Conservation (phyloP, 2,329 filamentous ascomycete genomes). For the Claviceps fusiformis region DNA sequence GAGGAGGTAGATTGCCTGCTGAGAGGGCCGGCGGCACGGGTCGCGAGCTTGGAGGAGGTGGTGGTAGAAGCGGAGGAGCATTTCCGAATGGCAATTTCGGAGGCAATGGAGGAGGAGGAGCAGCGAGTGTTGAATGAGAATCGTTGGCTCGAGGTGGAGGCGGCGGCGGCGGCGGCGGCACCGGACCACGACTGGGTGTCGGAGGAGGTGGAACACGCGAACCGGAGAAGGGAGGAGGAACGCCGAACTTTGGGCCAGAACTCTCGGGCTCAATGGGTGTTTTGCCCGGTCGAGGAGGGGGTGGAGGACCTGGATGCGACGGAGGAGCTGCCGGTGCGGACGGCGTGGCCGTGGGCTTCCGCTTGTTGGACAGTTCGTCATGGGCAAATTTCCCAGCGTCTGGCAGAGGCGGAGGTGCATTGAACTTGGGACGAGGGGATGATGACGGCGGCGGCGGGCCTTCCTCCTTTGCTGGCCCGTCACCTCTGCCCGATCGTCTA, state of each 20-base stretch:
- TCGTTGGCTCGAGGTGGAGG: slow-evolving; percentile 37
- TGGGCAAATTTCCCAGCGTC: slow-evolving; percentile 81
- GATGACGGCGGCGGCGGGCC: slow-evolving; percentile 50
- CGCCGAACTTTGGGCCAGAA: slow-evolving; percentile 47
- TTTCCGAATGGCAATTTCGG: slow-evolving; percentile 31
- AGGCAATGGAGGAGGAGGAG: slow-evolving; percentile 32
- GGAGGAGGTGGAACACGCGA: slow-evolving; percentile 65
- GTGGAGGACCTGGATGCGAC: slow-evolving; percentile 18
- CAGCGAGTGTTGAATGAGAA: slow-evolving; percentile 15
- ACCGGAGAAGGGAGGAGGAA: slow-evolving; percentile 68
- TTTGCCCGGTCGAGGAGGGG: slow-evolving; percentile 44
- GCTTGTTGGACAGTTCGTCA: slow-evolving; percentile 23
- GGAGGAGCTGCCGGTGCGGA: background rate
- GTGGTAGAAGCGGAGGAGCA: slow-evolving; percentile 37
- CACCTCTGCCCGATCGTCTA: slow-evolving; percentile 41
- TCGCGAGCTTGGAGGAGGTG: slow-evolving; percentile 28
- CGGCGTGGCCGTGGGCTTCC: slow-evolving; percentile 11
- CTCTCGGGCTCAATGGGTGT: slow-evolving; percentile 51
- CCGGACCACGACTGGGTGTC: slow-evolving; percentile 55
- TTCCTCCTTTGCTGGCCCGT: slow-evolving; percentile 54
- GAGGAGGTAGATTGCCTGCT: slow-evolving; percentile 24
- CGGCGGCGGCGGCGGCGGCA: slow-evolving; percentile 32
- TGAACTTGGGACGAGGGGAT: slow-evolving; percentile 53
- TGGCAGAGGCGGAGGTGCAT: slow-evolving; percentile 73
- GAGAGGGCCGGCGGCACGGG: slow-evolving; percentile 40